Evolutionary conservation across 1,139 yeast species (phyloP).

Genomic region (Yamadazyma trypodendri): DNA sequence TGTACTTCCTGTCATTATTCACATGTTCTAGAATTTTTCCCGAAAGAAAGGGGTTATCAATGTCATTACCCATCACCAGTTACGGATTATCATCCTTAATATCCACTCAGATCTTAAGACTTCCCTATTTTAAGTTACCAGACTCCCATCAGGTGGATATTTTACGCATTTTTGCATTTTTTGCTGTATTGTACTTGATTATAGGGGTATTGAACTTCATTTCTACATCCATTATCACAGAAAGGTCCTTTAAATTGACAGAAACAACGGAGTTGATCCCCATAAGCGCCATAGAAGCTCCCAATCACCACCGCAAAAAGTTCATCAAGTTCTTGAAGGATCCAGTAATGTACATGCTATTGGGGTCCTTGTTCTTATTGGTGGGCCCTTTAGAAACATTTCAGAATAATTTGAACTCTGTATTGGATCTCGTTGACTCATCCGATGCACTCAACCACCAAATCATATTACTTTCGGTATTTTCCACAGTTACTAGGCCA

Average conservation of each 20-base stretch:
- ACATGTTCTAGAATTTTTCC: constrained; percentile 87
- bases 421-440: constrained; percentile 31
- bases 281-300: constrained; percentile 34
- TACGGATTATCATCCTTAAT: constrained; percentile 79
- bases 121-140: constrained; percentile 30
- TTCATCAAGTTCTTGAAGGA: constrained; percentile 56
- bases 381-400: constrained; percentile 89
- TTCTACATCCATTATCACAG: constrained; percentile 57
- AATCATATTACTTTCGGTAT: constrained; percentile 39
- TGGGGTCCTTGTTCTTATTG: constrained; percentile 61
- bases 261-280: constrained; percentile 20
- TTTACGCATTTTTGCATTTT: constrained; percentile 52
- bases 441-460: constrained; percentile 53
- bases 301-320: constrained; percentile 44
- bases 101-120: constrained; percentile 54
- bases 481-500: constrained; percentile 50
- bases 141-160: constrained; percentile 40
- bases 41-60: constrained; percentile 70
- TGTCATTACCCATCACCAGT: constrained; percentile 83
- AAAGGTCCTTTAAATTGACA: constrained; percentile 21
- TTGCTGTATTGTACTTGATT: constrained; percentile 55
- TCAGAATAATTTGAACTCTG: constrained; percentile 79
- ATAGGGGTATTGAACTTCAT: constrained; percentile 61
- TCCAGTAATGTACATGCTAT: constrained; percentile 62
- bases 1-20: constrained; percentile 73